phyloP scores from a whole-genome alignment of 768 basidiomycete species.

The Pisolithus marmoratus region DNA sequence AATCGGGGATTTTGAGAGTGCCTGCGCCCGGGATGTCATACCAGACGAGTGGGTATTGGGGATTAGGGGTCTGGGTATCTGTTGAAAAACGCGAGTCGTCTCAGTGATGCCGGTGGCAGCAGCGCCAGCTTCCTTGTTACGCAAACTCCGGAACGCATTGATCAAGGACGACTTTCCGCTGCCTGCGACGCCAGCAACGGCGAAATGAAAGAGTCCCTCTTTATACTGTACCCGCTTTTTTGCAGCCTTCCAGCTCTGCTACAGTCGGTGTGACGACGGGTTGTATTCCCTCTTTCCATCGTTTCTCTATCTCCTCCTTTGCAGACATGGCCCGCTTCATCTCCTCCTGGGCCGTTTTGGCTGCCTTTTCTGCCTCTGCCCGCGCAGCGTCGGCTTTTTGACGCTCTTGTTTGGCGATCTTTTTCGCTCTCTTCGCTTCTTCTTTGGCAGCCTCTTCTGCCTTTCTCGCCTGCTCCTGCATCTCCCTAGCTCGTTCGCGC shows the following conservation, averaged over 20 bases:
- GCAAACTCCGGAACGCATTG: constrained; percentile 31
- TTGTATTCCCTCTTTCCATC: constrained; percentile 17
- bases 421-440: neutral
- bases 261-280: constrained; percentile 10
- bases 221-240: constrained; percentile 19
- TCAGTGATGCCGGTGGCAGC: constrained; percentile 26
- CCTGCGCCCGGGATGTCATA: constrained; percentile 33
- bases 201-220: constrained; percentile 29
- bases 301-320: neutral
- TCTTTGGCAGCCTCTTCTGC: neutral
- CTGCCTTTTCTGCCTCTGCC: neutral
- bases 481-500: constrained; percentile 1
- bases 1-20: constrained; percentile 25
- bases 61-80: constrained; percentile 21
- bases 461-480: neutral
- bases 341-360: neutral
- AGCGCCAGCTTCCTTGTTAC: constrained; percentile 12
- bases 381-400: neutral
- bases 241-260: constrained; percentile 6
- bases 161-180: constrained; percentile 35
- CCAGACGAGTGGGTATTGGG: constrained; percentile 23
- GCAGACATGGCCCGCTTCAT: too few relatives aligned
- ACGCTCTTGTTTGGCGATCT: neutral
- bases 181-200: constrained; percentile 28
- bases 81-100: constrained; percentile 21